Evolutionary conservation across 306 rosid genomes (phyloP).

Genomic region (Begonia masoniana): DNA sequence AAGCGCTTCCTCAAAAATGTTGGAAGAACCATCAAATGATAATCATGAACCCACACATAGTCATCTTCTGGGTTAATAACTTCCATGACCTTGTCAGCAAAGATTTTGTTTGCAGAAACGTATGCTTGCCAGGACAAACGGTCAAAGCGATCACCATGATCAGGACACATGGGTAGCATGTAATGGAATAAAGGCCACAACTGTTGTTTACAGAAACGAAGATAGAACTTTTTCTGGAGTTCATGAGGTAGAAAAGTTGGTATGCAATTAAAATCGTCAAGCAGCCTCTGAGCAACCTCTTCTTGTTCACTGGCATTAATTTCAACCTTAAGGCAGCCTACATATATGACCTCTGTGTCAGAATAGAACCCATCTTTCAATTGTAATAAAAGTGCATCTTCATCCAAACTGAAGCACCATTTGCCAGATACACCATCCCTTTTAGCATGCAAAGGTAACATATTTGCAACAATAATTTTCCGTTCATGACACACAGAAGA

Average conservation of each 20-base stretch:
- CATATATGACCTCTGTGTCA: conserved; percentile 9
- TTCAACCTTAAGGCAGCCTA: conserved; percentile 16
- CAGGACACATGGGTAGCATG: conserved; percentile 19
- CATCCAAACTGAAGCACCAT: conserved; percentile 18
- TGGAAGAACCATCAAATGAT: conserved; percentile 15
- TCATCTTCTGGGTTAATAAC: conserved; percentile 14
- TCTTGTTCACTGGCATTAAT: conserved; percentile 12
- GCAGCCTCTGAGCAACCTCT: conserved; percentile 14
- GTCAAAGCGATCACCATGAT: conserved; percentile 15
- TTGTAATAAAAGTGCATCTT: conserved; percentile 13
- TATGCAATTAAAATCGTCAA: conserved; percentile 9
- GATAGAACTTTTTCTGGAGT: conserved; percentile 13
- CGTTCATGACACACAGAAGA: conserved; percentile 12
- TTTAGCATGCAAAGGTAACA: conserved; percentile 16
- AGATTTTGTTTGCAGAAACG: conserved; percentile 15
- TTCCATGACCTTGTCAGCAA: conserved; percentile 15
- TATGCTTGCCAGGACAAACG: conserved; percentile 15
- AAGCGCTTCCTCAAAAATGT: conserved; percentile 12
- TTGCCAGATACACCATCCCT: conserved; percentile 9
- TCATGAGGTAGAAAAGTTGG: conserved; percentile 16
- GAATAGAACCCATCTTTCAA: conserved; percentile 12
- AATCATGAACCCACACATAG: conserved; percentile 15
- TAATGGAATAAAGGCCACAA: conserved; percentile 18
- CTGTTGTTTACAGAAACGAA: conserved; percentile 15
- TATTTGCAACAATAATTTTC: conserved; percentile 12